Base-by-base conservation (phyloP, 129 eudicot species). In the Flaveria ramosissima region DNA sequence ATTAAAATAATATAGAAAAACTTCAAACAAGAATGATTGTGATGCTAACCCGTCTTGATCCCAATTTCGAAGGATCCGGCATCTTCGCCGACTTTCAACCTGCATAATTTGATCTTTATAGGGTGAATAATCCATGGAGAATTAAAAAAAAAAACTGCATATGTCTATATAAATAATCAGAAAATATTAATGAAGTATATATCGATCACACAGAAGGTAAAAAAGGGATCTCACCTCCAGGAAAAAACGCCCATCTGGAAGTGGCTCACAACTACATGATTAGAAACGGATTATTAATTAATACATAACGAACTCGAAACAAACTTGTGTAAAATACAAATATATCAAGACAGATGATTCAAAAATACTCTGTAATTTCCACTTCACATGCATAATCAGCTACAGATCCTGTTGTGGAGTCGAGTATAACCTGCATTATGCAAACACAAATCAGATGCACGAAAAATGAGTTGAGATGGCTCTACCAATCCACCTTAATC, bases 21-120 rank as follows among this genome's bases (percentile, higher is more conserved):
- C 46, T 63, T 30, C 45, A 63, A 63, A 27, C 69, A 30, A 63
- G 46, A 63, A 30, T 63, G 71, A 30, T 52, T 23, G 11, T 69
- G 43, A 45, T 69, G 77, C 89, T 88, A 48, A 93, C 99, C 99
- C 99, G 17, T 94, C 99, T 89, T 94, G 99, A 83, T 89, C 97
- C 99, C 97, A 87, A 57, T 90, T 79, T 51, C 81, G 89, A 73
- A 94, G 82, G 63, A 94, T 91, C 65, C 86, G 93, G 70, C 89
- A 94, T 89, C 99, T 91, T 80, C 96, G 62, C 57, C 97, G 89
- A 76, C 99, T 90, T 80, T 91, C 96, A 85, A 94, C 92, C 99
- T 93, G 87, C 87, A 89, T 32, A 27, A 71, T 47, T 77, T 27
- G 7, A 82, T 45, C 45, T 21, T 69, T 42, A 56, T 17, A 74